A percentile compares a stretch with the other conserved stretches of the same genome.
Conservation (phyloP, 306 rosid species). For the Cucumis cinereus region DNA sequence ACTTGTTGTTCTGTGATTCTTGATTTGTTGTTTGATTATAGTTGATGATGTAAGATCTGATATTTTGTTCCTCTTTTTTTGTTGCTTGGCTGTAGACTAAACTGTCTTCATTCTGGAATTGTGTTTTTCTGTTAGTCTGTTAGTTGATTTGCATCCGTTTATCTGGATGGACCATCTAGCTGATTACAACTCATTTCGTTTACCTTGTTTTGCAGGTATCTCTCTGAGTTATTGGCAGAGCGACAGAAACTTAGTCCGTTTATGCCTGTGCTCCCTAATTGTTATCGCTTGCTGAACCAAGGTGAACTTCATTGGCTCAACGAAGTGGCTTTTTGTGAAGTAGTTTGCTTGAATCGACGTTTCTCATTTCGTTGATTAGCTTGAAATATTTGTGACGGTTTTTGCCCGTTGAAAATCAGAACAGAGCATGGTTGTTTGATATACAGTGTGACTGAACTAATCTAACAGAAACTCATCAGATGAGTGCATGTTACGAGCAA, state of each 20-base stretch:
- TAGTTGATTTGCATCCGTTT: neutral
- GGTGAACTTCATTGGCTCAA: slow-evolving; percentile 38
- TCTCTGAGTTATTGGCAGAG: slow-evolving; percentile 66
- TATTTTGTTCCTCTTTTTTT: too few species aligned
- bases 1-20: neutral
- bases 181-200: neutral
- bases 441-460: neutral
- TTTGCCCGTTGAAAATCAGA: neutral
- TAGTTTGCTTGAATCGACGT: neutral
- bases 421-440: neutral
- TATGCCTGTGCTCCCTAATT: slow-evolving; percentile 53
- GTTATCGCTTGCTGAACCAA: slow-evolving; percentile 69
- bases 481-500: neutral
- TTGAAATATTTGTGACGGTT: neutral
- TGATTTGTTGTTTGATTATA: neutral
- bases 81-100: neutral
- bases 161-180: neutral
- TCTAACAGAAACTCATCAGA: neutral
- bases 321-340: neutral
- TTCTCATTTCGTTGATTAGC: neutral
- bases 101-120: neutral
- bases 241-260: slow-evolving; percentile 77
- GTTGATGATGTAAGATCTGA: neutral
- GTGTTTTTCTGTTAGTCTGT: neutral
- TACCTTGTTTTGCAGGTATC: slow-evolving; percentile 35